Base-by-base conservation (phyloP, 768 basidiomycete genomes). In the Dioszegia hungarica region DNA sequence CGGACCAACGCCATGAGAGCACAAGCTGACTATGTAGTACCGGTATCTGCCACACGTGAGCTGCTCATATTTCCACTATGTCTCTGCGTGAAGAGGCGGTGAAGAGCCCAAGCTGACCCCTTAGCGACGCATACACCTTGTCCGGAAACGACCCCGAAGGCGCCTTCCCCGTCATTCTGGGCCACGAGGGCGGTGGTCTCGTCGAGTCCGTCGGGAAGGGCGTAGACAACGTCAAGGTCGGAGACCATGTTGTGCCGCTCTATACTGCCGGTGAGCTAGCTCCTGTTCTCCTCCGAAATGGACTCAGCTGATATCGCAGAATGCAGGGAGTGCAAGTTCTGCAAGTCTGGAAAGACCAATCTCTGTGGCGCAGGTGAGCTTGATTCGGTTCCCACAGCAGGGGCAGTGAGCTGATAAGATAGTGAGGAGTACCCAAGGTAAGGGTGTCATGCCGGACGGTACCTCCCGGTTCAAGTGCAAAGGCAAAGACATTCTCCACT, bases 201-300 rank as follows among this genome's bases (percentile, higher is more conserved):
- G 92, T 98, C 60, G 95, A 99, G 80, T 91, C 89, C n/a, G 82
- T 99, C 27, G 95, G 95, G 38, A 89, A 91, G 75, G 91, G 90
- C 33, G 95, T 99, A n/a, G 89, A 88, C 22, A 83, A 76, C 64
- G 86, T 88, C 37, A 79, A 82, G 66, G 81, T 81, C 24, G 95
- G 94, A 22, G 94, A 99, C 75, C 94, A 97, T 81, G 95, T 98
- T 67, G 84, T 99, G 62, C 95, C 95, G 19, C 83, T 99, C 50
- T 92, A 97, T 77, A 97, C 91, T 28, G 92, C 92, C 41, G 91
- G 91, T 87, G 52, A 54, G 81, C 69, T 15, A 37, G 14, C 17
- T 31, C 12, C 15, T 39, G n/a, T 20, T 11, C 8, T 24, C 24
- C n/a, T 27, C 20, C 33, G 14, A 14, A 25, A 44, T 25, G 22